Evolutionary conservation across 331 rosid genomes (phyloP).

Genomic region (Ulmus americana): DNA sequence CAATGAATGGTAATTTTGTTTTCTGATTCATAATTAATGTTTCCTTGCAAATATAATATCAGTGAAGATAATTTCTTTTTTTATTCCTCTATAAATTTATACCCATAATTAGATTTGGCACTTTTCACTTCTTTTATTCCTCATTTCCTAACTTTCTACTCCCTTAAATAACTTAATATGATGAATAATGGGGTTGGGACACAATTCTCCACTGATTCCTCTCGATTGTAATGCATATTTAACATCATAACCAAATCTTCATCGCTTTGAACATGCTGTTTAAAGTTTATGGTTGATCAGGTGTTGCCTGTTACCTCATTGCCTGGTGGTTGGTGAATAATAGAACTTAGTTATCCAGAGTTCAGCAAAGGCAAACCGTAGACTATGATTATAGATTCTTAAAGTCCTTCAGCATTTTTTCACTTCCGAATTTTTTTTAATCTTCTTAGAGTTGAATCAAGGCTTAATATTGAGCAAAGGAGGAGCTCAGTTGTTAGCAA

Average conservation of each 20-base stretch:
- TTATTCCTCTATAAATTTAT: background rate
- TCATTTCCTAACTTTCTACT: too few species aligned
- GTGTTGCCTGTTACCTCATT: background rate
- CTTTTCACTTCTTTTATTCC: too few species aligned
- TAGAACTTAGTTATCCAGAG: background rate
- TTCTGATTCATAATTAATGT: background rate
- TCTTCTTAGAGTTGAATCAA: conserved; percentile 49
- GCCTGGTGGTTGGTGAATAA: background rate
- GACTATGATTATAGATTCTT: background rate
- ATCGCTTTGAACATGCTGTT: too few species aligned
- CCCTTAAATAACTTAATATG: too few species aligned
- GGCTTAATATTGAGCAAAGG: conserved; percentile 55
- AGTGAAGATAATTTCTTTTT: background rate
- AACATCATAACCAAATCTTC: background rate
- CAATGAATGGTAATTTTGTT: conserved; percentile 56
- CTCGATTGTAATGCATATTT: background rate
- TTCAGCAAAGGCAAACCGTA: background rate
- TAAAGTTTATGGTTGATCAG: too few species aligned
- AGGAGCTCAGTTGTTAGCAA: conserved; percentile 50
- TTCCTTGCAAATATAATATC: background rate
- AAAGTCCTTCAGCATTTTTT: background rate
- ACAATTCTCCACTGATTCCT: background rate
- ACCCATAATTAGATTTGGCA: background rate
- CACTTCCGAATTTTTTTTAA: background rate
- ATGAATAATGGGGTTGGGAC: too few species aligned